phyloP scores from a whole-genome alignment of 176 grass and related monocot species.

The Aechmea fasciata region DNA sequence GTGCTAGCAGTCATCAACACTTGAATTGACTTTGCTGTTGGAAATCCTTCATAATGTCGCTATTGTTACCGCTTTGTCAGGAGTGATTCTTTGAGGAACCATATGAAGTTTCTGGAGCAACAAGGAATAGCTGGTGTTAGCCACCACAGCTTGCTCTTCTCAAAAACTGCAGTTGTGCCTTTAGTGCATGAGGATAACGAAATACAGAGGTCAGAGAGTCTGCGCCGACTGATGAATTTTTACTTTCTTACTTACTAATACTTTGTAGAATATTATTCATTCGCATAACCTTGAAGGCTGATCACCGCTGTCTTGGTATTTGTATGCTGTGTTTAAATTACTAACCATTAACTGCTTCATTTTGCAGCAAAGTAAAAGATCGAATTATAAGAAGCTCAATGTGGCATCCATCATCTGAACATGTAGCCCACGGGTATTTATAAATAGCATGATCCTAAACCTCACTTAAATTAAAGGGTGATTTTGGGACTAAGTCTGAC shows the following conservation, averaged over 20 bases:
- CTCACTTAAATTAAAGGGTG: background rate
- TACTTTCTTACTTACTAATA: background rate
- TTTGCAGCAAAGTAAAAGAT: conserved; percentile 3
- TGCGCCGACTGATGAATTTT: background rate
- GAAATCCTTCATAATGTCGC: background rate
- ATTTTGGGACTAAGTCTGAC: background rate
- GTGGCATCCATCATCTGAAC: conserved; percentile 33
- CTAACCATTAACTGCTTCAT: background rate
- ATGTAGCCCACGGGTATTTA: conserved; percentile 29
- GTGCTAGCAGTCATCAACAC: too few species aligned
- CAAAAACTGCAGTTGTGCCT: conserved; percentile 73
- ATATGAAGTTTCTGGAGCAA: conserved; percentile 64
- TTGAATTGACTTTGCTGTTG: background rate
- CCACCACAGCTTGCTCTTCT: conserved; percentile 85
- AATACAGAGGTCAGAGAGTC: conserved; percentile 35
- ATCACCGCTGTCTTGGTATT: background rate
- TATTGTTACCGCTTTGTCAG: conserved; percentile 26
- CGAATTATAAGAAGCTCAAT: conserved; percentile 21
- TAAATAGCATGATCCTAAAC: background rate
- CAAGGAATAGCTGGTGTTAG: conserved; percentile 82
- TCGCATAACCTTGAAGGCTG: background rate
- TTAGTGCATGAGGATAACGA: conserved; percentile 32
- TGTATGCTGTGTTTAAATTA: background rate
- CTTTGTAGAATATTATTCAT: background rate
- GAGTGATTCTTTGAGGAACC: conserved; percentile 54